Evolutionary conservation across 306 rosid species (phyloP).

Genomic region (Acmispon strigosus): DNA sequence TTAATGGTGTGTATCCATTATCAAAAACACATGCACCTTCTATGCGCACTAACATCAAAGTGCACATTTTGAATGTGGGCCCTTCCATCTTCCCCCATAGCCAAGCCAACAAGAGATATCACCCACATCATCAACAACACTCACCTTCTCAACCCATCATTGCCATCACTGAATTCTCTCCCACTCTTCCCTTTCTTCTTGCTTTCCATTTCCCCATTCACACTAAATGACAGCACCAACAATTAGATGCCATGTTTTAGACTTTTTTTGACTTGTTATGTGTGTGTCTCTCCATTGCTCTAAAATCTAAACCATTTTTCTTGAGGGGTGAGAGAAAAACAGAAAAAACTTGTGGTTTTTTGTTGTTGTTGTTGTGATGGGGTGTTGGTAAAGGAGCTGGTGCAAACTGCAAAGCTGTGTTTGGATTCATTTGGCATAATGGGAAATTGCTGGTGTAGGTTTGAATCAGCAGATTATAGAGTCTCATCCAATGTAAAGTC

Average conservation of each 20-base stretch:
- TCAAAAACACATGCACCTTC: slow-evolving; percentile 30
- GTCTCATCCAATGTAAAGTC: slow-evolving; percentile 88
- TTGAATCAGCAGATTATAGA: slow-evolving; percentile 62
- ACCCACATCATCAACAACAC: slow-evolving; percentile 39
- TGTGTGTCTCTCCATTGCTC: neutral
- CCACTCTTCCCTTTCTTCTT: slow-evolving; percentile 27
- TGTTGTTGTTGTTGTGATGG: slow-evolving; percentile 17
- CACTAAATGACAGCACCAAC: slow-evolving; percentile 1
- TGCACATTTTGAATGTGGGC: slow-evolving; percentile 37
- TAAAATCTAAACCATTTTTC: slow-evolving; percentile 14
- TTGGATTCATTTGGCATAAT: slow-evolving; percentile 39
- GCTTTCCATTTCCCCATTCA: slow-evolving; percentile 14
- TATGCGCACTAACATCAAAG: slow-evolving; percentile 52
- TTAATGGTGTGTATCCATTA: slow-evolving; percentile 42
- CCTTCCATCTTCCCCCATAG: slow-evolving; percentile 54
- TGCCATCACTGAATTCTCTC: slow-evolving; percentile 45
- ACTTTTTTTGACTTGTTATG: neutral
- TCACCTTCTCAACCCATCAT: slow-evolving; percentile 41
- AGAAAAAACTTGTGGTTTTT: neutral
- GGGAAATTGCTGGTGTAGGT: slow-evolving; percentile 84
- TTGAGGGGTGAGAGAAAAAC: neutral
- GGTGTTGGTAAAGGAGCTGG: slow-evolving; percentile 29
- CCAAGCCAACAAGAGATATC: slow-evolving; percentile 27
- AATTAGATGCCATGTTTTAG: neutral
- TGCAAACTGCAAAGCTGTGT: slow-evolving; percentile 18